A percentile compares a stretch with the other conserved stretches of the same genome.
phyloP scores from a whole-genome alignment of 306 rosid genomes.

The Myrica gale region DNA sequence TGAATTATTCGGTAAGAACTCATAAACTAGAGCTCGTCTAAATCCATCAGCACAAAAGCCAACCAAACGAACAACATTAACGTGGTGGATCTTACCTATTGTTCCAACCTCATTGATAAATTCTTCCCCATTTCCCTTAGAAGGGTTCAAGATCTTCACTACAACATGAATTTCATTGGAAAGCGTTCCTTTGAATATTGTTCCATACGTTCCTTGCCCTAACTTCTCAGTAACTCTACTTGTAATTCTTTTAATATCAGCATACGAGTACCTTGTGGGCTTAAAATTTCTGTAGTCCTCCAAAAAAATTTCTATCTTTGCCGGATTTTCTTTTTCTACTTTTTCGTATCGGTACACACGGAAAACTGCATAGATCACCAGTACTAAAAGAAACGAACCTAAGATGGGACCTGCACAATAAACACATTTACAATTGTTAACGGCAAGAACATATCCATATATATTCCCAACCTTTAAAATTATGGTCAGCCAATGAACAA shows the following conservation, averaged over 20 bases:
- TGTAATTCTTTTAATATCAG: constrained; percentile 36
- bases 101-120: constrained; percentile 45
- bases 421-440: neutral
- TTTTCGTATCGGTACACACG: neutral
- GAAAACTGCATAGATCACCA: neutral
- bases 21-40: constrained; percentile 32
- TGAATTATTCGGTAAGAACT: constrained; percentile 33
- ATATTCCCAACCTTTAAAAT: too few relatives aligned
- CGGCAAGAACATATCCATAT: too few relatives aligned
- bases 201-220: constrained; percentile 34
- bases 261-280: constrained; percentile 33
- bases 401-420: constrained; percentile 23
- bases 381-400: constrained; percentile 5
- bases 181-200: constrained; percentile 29
- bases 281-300: constrained; percentile 29
- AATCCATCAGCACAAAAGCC: constrained; percentile 38
- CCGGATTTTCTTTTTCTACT: constrained; percentile 15
- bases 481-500: too few relatives aligned
- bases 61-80: constrained; percentile 37
- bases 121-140: constrained; percentile 35
- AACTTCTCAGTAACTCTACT: constrained; percentile 31
- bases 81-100: constrained; percentile 38
- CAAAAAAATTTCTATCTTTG: constrained; percentile 24
- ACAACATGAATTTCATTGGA: constrained; percentile 28
- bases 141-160: constrained; percentile 26